Conservation (phyloP, 164 flowering plant genomes). For the Malania oleifera region DNA sequence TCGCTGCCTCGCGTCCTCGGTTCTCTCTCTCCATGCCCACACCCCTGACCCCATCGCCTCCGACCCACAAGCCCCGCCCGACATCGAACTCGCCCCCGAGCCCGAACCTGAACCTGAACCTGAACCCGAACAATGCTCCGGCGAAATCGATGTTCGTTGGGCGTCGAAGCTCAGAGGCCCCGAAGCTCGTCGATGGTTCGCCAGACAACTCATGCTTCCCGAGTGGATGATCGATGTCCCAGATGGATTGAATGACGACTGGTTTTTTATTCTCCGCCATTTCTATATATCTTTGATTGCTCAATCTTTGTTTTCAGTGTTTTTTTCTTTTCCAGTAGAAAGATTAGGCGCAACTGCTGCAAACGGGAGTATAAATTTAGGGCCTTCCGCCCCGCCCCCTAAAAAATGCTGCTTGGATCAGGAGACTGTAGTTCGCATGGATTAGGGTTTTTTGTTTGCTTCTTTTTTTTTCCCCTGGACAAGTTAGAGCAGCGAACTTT, state of each 20-base stretch:
- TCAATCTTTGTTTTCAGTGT: no score
- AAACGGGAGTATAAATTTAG: no score
- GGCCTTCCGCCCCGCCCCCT: no score
- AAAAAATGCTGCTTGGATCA: no score
- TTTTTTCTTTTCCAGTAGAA: no score
- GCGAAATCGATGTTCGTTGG: slow-evolving; percentile 47
- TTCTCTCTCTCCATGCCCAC: slow-evolving; percentile 44
- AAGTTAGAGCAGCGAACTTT: no score
- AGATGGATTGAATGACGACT: slow-evolving; percentile 53
- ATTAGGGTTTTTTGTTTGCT: no score
- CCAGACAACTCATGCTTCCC: slow-evolving; percentile 87
- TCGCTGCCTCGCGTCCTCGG: slow-evolving; percentile 67
- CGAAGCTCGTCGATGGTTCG: slow-evolving; percentile 82
- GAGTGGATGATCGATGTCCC: slow-evolving; percentile 99
- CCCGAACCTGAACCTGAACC: slow-evolving; percentile 18
- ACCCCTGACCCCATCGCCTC: slow-evolving; percentile 9
- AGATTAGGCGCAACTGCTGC: no score
- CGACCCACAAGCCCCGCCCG: neutral
- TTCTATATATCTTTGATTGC: neutral
- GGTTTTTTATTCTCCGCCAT: slow-evolving; percentile 39
- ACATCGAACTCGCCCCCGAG: slow-evolving; percentile 11
- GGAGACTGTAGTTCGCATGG: no score
- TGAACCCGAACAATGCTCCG: slow-evolving; percentile 10
- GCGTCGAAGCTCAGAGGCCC: slow-evolving; percentile 74
- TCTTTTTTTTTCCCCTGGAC: no score